Evolutionary conservation across 2,329 filamentous ascomycete genomes (phyloP).

Genomic region (Pseudomassariella vexata): DNA sequence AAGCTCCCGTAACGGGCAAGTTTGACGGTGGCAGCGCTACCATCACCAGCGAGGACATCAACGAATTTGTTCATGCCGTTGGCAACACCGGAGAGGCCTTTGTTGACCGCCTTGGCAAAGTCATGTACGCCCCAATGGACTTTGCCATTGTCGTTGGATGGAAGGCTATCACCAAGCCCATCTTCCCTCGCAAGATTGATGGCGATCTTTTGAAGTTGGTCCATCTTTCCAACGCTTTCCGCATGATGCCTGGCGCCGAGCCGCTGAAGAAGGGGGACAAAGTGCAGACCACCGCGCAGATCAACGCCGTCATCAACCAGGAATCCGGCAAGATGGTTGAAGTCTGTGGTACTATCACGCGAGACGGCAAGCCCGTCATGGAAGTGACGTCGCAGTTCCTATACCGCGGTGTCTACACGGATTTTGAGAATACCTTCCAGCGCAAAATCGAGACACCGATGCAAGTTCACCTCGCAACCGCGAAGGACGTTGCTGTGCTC

Average conservation of each 20-base stretch:
- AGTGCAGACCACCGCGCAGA: slow-evolving; percentile 85
- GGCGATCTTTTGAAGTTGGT: slow-evolving; percentile 94
- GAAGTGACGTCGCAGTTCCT: slow-evolving; percentile 98
- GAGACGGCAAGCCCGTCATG: slow-evolving; percentile 83
- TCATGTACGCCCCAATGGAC: slow-evolving; percentile 95
- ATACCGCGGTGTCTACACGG: slow-evolving; percentile 86
- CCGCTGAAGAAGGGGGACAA: slow-evolving; percentile 94
- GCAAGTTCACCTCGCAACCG: slow-evolving; percentile 80
- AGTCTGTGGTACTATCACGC: slow-evolving; percentile 92
- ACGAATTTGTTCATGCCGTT: slow-evolving; percentile 98
- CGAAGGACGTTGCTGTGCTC: slow-evolving; percentile 88
- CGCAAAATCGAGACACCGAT: slow-evolving; percentile 94
- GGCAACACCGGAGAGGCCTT: slow-evolving; percentile 97
- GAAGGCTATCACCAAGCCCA: slow-evolving; percentile 99
- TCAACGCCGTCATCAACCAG: slow-evolving; percentile 97
- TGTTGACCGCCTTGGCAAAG: slow-evolving; percentile 90
- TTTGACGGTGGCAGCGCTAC: slow-evolving; percentile 86
- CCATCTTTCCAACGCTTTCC: slow-evolving; percentile 94
- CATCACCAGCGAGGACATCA: slow-evolving; percentile 88
- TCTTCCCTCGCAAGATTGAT: slow-evolving; percentile 94
- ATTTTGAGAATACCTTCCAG: slow-evolving; percentile 98
- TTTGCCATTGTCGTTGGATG: slow-evolving; percentile 97
- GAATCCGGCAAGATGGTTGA: slow-evolving; percentile 99
- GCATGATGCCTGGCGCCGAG: slow-evolving; percentile 93
- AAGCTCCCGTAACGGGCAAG: slow-evolving; percentile 75